Conservation (phyloP, 2,329 filamentous ascomycete species). For the Trichoderma endophyticum region DNA sequence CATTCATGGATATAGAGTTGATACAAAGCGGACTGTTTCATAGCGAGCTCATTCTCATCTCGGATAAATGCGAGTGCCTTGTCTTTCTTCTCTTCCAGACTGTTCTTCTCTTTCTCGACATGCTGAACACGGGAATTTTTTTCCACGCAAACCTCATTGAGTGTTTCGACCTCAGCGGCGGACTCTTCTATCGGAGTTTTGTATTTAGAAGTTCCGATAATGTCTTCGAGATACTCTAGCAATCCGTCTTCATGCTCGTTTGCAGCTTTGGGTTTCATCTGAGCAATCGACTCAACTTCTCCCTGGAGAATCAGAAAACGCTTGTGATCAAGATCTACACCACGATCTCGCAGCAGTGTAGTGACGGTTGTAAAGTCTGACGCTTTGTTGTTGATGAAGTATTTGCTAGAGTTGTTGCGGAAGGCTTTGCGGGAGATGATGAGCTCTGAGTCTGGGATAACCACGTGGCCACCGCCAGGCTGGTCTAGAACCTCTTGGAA, state of each 20-base stretch:
- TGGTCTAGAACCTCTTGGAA: conserved; percentile 93
- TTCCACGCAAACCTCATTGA: conserved; percentile 93
- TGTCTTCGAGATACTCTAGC: conserved; percentile 95
- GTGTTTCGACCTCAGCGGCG: conserved; percentile 79
- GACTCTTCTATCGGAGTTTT: conserved; percentile 96
- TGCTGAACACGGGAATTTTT: conserved; percentile 95
- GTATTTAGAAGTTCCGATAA: conserved; percentile 98
- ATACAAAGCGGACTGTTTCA: conserved; percentile 88
- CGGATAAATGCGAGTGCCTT: conserved; percentile 84
- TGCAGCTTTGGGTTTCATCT: conserved; percentile 96
- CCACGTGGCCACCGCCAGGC: conserved; percentile 69
- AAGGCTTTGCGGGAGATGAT: conserved; percentile 90
- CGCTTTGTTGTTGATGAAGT: conserved; percentile 88
- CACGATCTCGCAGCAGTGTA: conserved; percentile 77
- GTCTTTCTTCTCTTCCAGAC: conserved; percentile 94
- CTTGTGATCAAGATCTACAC: conserved; percentile 96
- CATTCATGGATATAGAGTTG: conserved; percentile 89
- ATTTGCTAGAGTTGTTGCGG: conserved; percentile 97
- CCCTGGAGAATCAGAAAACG: conserved; percentile 96
- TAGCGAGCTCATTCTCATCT: conserved; percentile 87
- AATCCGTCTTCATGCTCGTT: conserved; percentile 96
- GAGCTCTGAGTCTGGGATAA: conserved; percentile 79
- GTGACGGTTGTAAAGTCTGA: conserved; percentile 94
- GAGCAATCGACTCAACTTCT: conserved; percentile 96
- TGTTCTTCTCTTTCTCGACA: conserved; percentile 94